Evolutionary conservation across 148 eudicot genomes (phyloP).

Genomic region (Rhododendron vialii): DNA sequence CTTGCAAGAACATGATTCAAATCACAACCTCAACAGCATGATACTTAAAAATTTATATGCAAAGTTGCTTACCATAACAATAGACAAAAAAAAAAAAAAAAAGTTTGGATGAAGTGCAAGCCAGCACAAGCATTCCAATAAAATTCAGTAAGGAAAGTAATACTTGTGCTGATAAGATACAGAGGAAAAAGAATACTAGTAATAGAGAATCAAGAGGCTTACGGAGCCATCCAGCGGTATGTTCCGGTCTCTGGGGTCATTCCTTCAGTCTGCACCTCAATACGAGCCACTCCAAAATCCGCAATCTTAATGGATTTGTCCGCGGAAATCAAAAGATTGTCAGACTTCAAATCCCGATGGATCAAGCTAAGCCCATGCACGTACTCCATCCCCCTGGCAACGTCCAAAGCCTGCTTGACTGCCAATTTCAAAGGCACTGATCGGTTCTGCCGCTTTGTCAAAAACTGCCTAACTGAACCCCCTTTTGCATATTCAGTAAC

Average conservation of each 20-base stretch:
- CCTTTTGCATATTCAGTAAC: conserved; percentile 98
- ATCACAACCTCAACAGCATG: background rate
- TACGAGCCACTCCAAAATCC: conserved; percentile 97
- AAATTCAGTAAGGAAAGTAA: background rate
- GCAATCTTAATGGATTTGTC: conserved; percentile 96
- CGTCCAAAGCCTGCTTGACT: conserved; percentile 96
- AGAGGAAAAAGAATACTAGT: background rate
- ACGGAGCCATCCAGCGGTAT: conserved; percentile 99
- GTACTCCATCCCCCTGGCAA: conserved; percentile 98
- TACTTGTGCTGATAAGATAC: background rate
- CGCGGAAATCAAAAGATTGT: conserved; percentile 81
- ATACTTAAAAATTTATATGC: background rate
- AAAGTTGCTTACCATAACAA: background rate
- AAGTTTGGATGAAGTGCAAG: background rate
- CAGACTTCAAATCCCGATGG: conserved; percentile 90
- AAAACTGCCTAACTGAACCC: conserved; percentile 90
- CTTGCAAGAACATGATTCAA: background rate
- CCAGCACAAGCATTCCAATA: background rate
- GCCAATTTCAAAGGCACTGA: conserved; percentile 90
- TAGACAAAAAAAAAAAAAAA: no score
- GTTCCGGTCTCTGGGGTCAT: conserved; percentile 99
- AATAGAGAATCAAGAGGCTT: conserved; percentile 27
- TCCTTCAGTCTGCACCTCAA: conserved; percentile 98
- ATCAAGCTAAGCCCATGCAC: conserved; percentile 81
- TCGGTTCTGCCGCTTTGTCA: conserved; percentile 74